phyloP scores from a whole-genome alignment of 2,329 filamentous ascomycete genomes.

The Microsporum audouinii region DNA sequence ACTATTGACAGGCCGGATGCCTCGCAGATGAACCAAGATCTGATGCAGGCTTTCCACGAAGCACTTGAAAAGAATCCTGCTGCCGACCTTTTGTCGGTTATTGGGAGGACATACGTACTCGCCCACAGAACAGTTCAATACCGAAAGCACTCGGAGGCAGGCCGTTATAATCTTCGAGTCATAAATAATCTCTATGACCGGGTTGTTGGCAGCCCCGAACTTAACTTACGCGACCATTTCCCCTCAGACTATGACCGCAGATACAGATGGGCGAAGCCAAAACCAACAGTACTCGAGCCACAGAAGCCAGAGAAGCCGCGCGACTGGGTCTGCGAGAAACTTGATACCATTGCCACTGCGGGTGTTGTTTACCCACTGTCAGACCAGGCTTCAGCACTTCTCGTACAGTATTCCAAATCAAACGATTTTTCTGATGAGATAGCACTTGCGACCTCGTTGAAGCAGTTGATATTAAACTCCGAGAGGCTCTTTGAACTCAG shows the following conservation, averaged over 20 bases:
- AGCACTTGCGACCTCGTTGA: slow-evolving; percentile 14
- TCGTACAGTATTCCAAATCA: slow-evolving; percentile 9
- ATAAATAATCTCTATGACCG: slow-evolving; percentile 12
- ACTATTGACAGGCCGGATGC: slow-evolving; percentile 6
- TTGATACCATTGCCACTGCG: slow-evolving; percentile 16
- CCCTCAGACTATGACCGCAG: slow-evolving; percentile 17
- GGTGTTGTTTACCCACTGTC: slow-evolving; percentile 19
- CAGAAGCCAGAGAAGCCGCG: slow-evolving; percentile 1
- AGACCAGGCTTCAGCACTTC: slow-evolving; percentile 13
- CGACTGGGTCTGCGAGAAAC: slow-evolving; percentile 15
- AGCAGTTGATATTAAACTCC: slow-evolving; percentile 17
- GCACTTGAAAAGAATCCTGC: slow-evolving; percentile 16
- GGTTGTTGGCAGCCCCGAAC: slow-evolving; percentile 14
- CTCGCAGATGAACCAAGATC: slow-evolving; percentile 17
- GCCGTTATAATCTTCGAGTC: slow-evolving; percentile 14
- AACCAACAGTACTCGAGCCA: slow-evolving; percentile 1
- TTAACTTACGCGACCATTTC: slow-evolving; percentile 16
- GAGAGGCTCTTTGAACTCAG: slow-evolving; percentile 17
- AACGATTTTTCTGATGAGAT: neutral
- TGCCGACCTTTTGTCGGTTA: slow-evolving; percentile 18
- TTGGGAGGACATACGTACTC: slow-evolving; percentile 15
- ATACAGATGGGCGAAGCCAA: slow-evolving; percentile 16
- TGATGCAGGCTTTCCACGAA: slow-evolving; percentile 16
- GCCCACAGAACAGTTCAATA: slow-evolving; percentile 14
- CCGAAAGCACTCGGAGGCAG: slow-evolving; percentile 12